Percentiles rank a stretch among this genome's conserved stretches.
Conservation (phyloP, 169 alveolate species). For the Eimeria acervulina region DNA sequence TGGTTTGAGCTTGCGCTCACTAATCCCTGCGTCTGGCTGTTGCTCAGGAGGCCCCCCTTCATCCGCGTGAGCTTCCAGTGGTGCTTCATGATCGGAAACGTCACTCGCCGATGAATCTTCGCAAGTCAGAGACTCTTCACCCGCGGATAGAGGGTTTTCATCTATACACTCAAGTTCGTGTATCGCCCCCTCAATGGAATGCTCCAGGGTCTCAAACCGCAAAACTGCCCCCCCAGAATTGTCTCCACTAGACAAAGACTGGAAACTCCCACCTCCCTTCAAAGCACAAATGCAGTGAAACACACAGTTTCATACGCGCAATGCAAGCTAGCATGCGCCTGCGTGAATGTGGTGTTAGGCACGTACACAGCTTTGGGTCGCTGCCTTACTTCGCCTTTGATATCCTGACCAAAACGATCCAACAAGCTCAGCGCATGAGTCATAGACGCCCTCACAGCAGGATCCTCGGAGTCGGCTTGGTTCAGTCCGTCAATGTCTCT, state of each 20-base stretch:
- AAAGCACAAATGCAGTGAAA: not conserved
- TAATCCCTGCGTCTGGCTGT: not conserved
- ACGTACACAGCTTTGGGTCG: not conserved
- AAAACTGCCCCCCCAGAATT: not conserved
- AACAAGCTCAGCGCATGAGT: conserved; percentile 67
- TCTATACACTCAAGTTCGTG: conserved; percentile 80
- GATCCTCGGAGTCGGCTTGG: conserved; percentile 72
- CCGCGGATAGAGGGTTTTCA: conserved; percentile 68
- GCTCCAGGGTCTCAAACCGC: conserved; percentile 81
- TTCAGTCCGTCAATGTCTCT: conserved; percentile 71
- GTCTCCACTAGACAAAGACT: conserved; percentile 48
- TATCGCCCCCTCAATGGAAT: conserved; percentile 76
- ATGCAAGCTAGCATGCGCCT: not conserved
- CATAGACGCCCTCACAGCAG: conserved; percentile 61
- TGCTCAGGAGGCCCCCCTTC: not conserved
- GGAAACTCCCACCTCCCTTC: conserved; percentile 36
- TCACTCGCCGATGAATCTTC: conserved; percentile 67
- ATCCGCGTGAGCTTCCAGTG: conserved; percentile 20
- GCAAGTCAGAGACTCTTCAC: conserved; percentile 57
- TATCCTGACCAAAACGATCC: conserved; percentile 74
- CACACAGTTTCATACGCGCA: not conserved
- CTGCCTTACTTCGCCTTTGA: conserved; percentile 60
- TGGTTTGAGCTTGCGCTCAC: not conserved
- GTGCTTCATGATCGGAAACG: conserved; percentile 69
- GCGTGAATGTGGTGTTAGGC: not conserved